Percentiles rank a stretch among this genome's conserved stretches.
Conservation (phyloP, 2,329 filamentous ascomycete genomes). For the Penicillium sp. region DNA sequence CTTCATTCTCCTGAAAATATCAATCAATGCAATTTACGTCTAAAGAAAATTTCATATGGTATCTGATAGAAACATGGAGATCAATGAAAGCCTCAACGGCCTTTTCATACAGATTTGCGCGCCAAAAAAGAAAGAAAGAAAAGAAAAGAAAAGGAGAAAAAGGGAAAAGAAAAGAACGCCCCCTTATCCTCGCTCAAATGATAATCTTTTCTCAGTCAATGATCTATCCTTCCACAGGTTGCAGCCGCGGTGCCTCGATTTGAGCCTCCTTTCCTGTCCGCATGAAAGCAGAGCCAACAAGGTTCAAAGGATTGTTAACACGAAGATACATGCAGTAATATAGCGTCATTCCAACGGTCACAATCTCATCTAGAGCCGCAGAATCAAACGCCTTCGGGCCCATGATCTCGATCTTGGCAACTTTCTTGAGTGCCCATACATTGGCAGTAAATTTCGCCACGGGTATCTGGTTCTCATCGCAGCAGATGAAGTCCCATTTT, state of each 20-base stretch:
- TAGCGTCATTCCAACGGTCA: slow-evolving; percentile 29
- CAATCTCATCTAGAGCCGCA: slow-evolving; percentile 22
- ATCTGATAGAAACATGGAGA: neutral
- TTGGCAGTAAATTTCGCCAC: slow-evolving; percentile 29
- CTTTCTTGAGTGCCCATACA: slow-evolving; percentile 25
- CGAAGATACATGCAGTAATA: slow-evolving; percentile 29
- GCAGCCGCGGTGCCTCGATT: neutral
- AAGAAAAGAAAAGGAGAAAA: neutral
- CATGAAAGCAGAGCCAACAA: slow-evolving; percentile 25
- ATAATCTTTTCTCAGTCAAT: neutral
- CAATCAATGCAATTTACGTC: neutral
- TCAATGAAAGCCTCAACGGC: neutral
- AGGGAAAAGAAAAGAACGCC: neutral
- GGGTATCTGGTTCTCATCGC: slow-evolving; percentile 25
- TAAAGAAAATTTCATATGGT: neutral
- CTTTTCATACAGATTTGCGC: neutral
- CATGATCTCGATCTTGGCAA: slow-evolving; percentile 28
- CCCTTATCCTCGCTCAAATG: neutral
- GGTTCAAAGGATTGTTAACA: slow-evolving; percentile 20
- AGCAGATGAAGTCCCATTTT: slow-evolving; percentile 32
- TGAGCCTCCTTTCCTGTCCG: slow-evolving; percentile 4
- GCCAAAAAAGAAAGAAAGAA: neutral
- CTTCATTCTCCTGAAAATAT: neutral
- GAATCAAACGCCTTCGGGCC: slow-evolving; percentile 7
- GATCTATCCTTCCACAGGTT: neutral